phyloP scores from a whole-genome alignment of 78 protist genomes.

The Tieghemostelium lacteum region DNA sequence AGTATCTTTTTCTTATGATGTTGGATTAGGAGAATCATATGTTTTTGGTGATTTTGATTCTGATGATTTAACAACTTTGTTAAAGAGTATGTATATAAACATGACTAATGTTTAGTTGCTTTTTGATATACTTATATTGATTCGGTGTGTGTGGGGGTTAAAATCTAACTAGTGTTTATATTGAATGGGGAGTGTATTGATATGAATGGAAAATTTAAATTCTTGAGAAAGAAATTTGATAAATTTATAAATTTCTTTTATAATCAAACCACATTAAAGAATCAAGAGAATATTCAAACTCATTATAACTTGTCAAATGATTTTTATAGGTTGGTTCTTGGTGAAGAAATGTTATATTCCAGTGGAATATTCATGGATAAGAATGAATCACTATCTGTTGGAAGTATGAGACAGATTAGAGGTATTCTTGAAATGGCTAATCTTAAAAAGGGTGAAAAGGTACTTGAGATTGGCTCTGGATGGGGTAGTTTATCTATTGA shows the following conservation, averaged over 20 bases:
- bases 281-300: background rate
- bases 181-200: background rate
- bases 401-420: background rate
- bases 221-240: background rate
- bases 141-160: background rate
- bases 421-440: background rate
- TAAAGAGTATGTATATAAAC: slow-evolving; percentile 7
- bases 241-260: background rate
- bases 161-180: background rate
- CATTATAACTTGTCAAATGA: background rate
- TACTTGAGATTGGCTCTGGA: background rate
- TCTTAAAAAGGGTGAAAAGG: background rate
- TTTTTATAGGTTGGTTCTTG: background rate
- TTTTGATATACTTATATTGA: background rate
- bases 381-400: background rate
- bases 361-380: background rate
- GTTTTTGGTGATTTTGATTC: background rate
- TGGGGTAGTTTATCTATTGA: background rate
- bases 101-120: background rate
- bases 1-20: background rate
- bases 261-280: background rate
- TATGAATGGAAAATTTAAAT: background rate
- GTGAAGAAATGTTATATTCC: background rate
- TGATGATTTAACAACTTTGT: background rate
- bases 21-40: slow-evolving; percentile 4